Conservation (phyloP, 768 basidiomycete genomes). For the Filobasidium wieringae region DNA sequence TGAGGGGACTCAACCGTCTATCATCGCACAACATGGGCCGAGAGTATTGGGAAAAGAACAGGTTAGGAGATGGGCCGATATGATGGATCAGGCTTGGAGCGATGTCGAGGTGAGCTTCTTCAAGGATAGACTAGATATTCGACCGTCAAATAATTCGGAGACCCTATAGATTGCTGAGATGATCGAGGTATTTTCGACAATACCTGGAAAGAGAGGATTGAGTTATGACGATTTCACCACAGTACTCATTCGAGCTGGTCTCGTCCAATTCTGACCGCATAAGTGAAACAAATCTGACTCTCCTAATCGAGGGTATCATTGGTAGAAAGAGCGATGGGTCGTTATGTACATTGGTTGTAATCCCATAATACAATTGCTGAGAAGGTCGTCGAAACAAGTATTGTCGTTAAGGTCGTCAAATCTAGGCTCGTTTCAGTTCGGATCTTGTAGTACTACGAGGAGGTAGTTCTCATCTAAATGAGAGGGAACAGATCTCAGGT, state of each 20-base stretch:
- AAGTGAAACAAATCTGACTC: no score
- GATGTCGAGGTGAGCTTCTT: conserved; percentile 30
- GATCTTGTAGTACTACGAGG: conserved; percentile 46
- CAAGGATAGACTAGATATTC: not conserved
- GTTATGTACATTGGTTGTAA: no score
- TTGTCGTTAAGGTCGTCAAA: not conserved
- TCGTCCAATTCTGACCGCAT: conserved; percentile 18
- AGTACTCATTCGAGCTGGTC: conserved; percentile 28
- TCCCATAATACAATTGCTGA: no score
- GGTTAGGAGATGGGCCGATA: conserved; percentile 27
- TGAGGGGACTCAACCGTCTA: not conserved
- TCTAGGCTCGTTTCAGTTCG: conserved; percentile 12
- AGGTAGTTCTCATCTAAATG: conserved; percentile 61
- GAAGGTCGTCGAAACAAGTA: no score
- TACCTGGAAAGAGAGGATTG: conserved; percentile 32
- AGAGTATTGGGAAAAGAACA: conserved; percentile 28
- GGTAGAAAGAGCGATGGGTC: no score
- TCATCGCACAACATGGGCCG: conserved; percentile 1
- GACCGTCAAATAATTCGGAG: not conserved
- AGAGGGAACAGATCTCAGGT: not conserved
- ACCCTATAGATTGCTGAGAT: conserved; percentile 30
- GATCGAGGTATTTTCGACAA: conserved; percentile 36
- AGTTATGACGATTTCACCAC: conserved; percentile 34
- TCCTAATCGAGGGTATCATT: no score
- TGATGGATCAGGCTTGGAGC: conserved; percentile 33